Evolutionary conservation across 73 alveolate species (phyloP), one percentile per base, ranked within the genome.

Genomic region (Paramecium biaurelia): DNA sequence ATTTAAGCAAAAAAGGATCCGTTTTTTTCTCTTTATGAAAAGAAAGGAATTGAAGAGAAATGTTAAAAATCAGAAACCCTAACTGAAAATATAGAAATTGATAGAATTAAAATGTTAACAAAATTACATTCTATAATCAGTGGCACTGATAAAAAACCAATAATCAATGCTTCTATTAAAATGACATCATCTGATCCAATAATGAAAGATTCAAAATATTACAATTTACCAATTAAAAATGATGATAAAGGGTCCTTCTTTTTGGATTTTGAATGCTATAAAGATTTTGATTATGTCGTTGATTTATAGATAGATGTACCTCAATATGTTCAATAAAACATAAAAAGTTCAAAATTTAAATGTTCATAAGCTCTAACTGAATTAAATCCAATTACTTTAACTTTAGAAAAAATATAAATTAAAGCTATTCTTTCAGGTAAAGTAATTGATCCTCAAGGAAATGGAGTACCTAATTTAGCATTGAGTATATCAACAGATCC

Each of bases 121-220:
- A 79, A 79, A 41, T 42, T 79, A 10, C 90, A 45, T 26, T 79
- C 90, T 43, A 43, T 43, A 8, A 14, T 79, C 6, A 18, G 28
- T 18, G 21, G 28, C 2, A 9, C 45, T 43, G 56, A 41, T 45
- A 79, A 79, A 15, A 79, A 43, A 12, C 90, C 90, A 41, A 34
- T 79, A 10, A 58, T 72, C 0, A 79, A 79, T 42, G 90, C 90
- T 15, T 21, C 43, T 38, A 30, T 79, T 11, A 11, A 28, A 30
- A 79, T 79, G 49, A 45, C 47, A 2, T 10, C 70, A 41, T 42
- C 90, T 5, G 72, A 79, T 21, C 90, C 90, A 23, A 23, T 47
- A 20, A 47, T 79, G 42, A 79, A 79, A 24, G 90, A 79, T 79
- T 79, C 90, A 11, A 38, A 38, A 79, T 79, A 38, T 47, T 79